Base-by-base conservation (phyloP, 805 yeast genomes). In the Saccharomycopsis schoenii region DNA sequence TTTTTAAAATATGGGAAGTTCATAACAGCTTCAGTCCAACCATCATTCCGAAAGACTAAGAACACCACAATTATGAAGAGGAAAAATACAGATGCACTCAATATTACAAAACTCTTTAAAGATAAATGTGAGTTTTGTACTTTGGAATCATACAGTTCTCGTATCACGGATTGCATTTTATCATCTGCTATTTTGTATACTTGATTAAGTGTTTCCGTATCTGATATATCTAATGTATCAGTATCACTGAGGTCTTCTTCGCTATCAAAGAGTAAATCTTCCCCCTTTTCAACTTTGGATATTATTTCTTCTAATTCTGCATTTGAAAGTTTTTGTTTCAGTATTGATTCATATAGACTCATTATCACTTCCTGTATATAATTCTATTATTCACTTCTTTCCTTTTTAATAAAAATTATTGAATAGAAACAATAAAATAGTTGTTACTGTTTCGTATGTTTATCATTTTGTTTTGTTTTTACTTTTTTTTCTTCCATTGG, bases 271-370 rank as follows among this genome's bases (percentile, higher is more conserved):
- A 47, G 21, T 11, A 47, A 6, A 47, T 47, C 52, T 24, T 47
- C 52, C 2, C 52, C 52, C n/a, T 47, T 47, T 25, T 47, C 34
- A 24, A 47, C 24, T 47, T 47, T 47, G 4, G 52, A 21, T 21
- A 47, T 47, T 47, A 47, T 47, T 47, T 47, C 52, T 47, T 47
- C 52, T n/a, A 47, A 47, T 47, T 47, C 52, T 19, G 52, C 52
- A 47, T 47, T 47, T 21, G 52, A 47, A 21, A 47, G 24, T 24
- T 17, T 47, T 25, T 47, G 52, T 12, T 47, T 47, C 29, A 47
- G 52, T 47, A 47, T 47, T 9, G 52, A 47, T 47, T 47, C 52
- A 47, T 47, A 47, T 25, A 47, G 21, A 21, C 52, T 47, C 52
- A 47, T 47, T 21, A 5, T 47, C n/a, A 19, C 15, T 47, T 21